A percentile compares a stretch with the other conserved stretches of the same genome.
phyloP scores from a whole-genome alignment of 2,329 filamentous ascomycete genomes.

The Huntiella decipiens region DNA sequence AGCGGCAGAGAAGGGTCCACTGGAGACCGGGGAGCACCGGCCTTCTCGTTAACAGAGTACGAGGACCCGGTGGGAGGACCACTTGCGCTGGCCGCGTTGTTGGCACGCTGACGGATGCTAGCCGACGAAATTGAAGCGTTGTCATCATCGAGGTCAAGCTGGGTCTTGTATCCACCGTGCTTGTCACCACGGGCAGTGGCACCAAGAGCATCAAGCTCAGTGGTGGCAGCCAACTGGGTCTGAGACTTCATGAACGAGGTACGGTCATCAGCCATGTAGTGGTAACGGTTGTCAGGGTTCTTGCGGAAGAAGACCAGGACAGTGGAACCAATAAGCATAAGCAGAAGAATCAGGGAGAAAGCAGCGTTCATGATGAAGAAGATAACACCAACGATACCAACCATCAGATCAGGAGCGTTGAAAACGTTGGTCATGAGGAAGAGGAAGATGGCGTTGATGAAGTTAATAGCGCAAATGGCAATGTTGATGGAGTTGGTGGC shows the following conservation, averaged over 20 bases:
- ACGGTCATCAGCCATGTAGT: conserved; percentile 90
- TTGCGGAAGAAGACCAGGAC: conserved; percentile 62
- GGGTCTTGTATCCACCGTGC: conserved; percentile 25
- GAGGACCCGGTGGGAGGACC: conserved; percentile 14
- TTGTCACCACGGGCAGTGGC: conserved; percentile 78
- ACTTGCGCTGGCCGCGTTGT: conserved; percentile 16
- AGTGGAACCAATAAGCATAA: conserved; percentile 52
- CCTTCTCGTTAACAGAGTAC: conserved; percentile 13
- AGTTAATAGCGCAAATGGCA: conserved; percentile 74
- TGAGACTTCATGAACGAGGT: conserved; percentile 96
- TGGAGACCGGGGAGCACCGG: conserved; percentile 19
- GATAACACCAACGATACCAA: conserved; percentile 72
- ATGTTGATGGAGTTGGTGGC: conserved; percentile 96
- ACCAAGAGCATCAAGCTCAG: conserved; percentile 76
- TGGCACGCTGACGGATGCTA: conserved; percentile 20
- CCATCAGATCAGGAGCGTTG: conserved; percentile 62
- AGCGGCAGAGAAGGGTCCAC: conserved; percentile 25
- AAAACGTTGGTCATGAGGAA: conserved; percentile 80
- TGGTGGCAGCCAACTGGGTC: conserved; percentile 55
- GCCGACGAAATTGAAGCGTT: conserved; percentile 23
- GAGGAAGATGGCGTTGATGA: conserved; percentile 75
- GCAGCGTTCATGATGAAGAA: conserved; percentile 77
- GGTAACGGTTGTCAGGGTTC: conserved; percentile 87
- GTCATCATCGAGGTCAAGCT: conserved; percentile 21
- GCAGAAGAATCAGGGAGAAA: conserved; percentile 62